Conservation (phyloP, 2,329 filamentous ascomycete genomes). For the Botryosphaeria dothidea region DNA sequence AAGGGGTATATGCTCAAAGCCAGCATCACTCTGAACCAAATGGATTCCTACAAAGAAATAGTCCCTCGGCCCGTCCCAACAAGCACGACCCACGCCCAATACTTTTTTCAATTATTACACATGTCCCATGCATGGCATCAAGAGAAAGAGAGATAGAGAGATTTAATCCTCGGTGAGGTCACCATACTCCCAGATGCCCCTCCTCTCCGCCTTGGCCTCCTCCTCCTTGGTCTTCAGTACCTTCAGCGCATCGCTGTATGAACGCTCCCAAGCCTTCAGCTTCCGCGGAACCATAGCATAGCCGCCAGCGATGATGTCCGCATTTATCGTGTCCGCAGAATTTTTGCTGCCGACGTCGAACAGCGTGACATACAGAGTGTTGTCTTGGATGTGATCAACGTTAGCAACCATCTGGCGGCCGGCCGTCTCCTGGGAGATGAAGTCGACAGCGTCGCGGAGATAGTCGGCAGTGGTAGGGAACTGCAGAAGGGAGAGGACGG, state of each 20-base stretch:
- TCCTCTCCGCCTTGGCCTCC: slow-evolving; percentile 75
- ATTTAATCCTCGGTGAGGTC: slow-evolving; percentile 72
- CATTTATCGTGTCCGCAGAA: slow-evolving; percentile 80
- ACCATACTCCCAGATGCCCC: slow-evolving; percentile 98
- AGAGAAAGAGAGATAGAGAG: not conserved
- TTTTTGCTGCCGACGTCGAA: slow-evolving; percentile 71
- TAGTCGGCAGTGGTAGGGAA: slow-evolving; percentile 83
- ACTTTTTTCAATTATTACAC: not conserved
- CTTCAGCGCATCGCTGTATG: slow-evolving; percentile 70
- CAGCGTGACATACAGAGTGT: slow-evolving; percentile 80
- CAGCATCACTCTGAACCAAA: not conserved
- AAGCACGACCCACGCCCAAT: too few species aligned
- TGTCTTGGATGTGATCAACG: slow-evolving; percentile 84
- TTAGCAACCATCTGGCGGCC: slow-evolving; percentile 81
- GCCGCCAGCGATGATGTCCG: slow-evolving; percentile 79
- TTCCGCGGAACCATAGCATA: slow-evolving; percentile 90
- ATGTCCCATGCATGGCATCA: not conserved
- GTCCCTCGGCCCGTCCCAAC: not conserved
- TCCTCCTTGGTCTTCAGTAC: slow-evolving; percentile 72
- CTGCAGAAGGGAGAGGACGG: slow-evolving; percentile 84
- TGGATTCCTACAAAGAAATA: not conserved
- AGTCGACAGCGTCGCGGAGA: slow-evolving; percentile 74
- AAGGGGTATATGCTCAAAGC: not conserved
- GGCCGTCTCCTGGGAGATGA: slow-evolving; percentile 73
- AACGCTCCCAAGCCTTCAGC: slow-evolving; percentile 86